Base-by-base conservation (phyloP, 345 rosid genomes). In the Cardiospermum halicacabum region DNA sequence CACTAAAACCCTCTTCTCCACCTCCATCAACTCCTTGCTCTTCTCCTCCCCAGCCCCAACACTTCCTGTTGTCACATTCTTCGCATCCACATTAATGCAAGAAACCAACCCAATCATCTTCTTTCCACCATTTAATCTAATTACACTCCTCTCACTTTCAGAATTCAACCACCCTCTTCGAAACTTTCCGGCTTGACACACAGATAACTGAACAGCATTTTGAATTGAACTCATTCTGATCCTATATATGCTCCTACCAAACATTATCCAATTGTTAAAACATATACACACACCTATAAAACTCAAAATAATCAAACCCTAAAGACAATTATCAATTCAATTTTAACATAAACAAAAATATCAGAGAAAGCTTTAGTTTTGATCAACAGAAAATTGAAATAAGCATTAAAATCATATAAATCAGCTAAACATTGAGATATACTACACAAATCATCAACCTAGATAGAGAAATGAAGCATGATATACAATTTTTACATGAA, bases 11-110 rank as follows among this genome's bases (percentile, higher is more conserved):
- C 64, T 80, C 60, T 68, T 72, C 62, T 80, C 98, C 59, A 72
- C 75, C 70, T 83, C 96, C 45, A 89, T 87, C 68, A 87, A 77
- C 72, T 74, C 82, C 67, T 78, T 64, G 74, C 82, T 84, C 64
- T 65, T 42, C 42, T 28, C 64, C 19, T 45, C 64, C 19, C 50
- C 74, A 27, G 43, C 18, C 47, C 37, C 70, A 3, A n/a, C 67
- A 6, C 53, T 47, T 19, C 31, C 32, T 3, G 7, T n/a, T n/a
- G n/a, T 50, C 12, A 65, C 70, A 15, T 63, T 67, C 63, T 67
- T 40, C 28, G 60, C 40, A 24, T 75, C 81, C 59, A 73, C 42
- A 54, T 65, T 68, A 18, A 83, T 64, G 65, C 80, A 64, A 2
- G 84, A 75, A 11, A 13, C 2, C 39, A 31, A 50, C 39, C 39